A percentile compares a stretch with the other conserved stretches of the same genome.
Evolutionary conservation across 2,329 filamentous ascomycete genomes (phyloP).

Genomic region (Ceratocystis colombiana): DNA sequence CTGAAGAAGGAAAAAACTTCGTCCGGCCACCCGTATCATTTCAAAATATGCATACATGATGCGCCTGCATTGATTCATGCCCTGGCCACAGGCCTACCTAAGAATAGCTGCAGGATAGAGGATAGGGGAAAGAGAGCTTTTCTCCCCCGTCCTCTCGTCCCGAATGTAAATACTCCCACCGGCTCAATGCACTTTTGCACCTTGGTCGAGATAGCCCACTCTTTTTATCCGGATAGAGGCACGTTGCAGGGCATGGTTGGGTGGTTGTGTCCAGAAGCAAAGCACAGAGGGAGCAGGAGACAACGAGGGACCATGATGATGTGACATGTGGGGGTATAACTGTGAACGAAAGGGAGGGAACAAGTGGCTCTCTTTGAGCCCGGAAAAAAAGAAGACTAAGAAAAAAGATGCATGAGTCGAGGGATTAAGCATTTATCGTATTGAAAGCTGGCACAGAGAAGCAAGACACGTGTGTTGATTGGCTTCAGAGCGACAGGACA

Average conservation of each 20-base stretch:
- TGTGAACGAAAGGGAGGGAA: not conserved
- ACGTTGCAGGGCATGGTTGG: conserved; percentile 4
- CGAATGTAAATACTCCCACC: not conserved
- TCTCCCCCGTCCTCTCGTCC: not conserved
- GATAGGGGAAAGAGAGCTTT: no score
- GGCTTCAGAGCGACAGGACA: no score
- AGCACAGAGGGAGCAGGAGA: conserved; percentile 1
- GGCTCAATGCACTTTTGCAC: not conserved
- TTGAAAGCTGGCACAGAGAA: not conserved
- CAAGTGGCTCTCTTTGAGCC: conserved; percentile 1
- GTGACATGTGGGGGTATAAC: conserved; percentile 7
- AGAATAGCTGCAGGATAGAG: no score
- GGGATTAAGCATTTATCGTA: not conserved
- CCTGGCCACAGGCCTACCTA: no score
- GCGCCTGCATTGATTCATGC: no score
- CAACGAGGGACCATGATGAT: conserved; percentile 2
- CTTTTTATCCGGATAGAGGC: not conserved
- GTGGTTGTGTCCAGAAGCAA: not conserved
- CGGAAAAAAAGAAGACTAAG: not conserved
- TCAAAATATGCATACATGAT: no score
- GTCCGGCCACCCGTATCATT: no score
- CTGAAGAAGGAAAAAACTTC: no score
- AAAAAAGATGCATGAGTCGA: not conserved
- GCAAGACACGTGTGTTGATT: not conserved
- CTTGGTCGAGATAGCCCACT: not conserved